Evolutionary conservation across 352 stramenopile species (phyloP), one percentile per base, ranked within the genome.

Genomic region (Pythium myriotylum): DNA sequence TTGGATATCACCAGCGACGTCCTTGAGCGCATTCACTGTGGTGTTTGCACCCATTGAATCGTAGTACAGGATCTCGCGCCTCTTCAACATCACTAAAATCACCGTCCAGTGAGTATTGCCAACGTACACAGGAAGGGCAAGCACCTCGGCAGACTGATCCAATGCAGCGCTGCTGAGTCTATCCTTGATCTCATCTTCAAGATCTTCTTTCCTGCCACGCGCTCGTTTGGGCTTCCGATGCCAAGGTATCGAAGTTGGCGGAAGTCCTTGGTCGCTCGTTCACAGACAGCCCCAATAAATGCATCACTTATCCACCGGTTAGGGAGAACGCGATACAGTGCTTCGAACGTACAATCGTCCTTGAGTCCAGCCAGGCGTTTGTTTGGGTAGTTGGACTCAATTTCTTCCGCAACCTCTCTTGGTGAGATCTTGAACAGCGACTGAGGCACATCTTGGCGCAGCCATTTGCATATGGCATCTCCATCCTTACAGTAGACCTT

Each of bases 61-160:
- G 45, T 52, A 52, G 23, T 33, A 52, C 4, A 37, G 3, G 45
- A 52, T 37, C 23, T 52, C 45, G 45, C 45, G 45, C 19, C 4
- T 14, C 9, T 22, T 24, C 2, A 39, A 4, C 23, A 20, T 37
- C 19, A 52, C 45, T 7, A 55, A 7, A 14, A 43, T 22, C 16
- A 43, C 8, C n/a, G 32, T 24, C 48, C 27, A 55, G 27, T 43
- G 29, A 13, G 3, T 42, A n/a, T 43, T 19, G 9, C 3, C 16
- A 7, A 43, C 14, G 48, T 55, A 43, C 10, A 41, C 27, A 13
- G 48, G 48, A 3, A 43, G 20, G 27, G 27, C 24, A 13, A 43
- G 14, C 8, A 20, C 43, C 3, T 41, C 16, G 13, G 29, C 23
- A 7, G 6, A 3, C 2, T 55, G 27, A 3, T 41, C 48, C 4